A percentile compares a stretch with the other conserved stretches of the same genome.
Conservation (phyloP, 2,329 filamentous ascomycete genomes). For the Aspergillus transmontanensis region DNA sequence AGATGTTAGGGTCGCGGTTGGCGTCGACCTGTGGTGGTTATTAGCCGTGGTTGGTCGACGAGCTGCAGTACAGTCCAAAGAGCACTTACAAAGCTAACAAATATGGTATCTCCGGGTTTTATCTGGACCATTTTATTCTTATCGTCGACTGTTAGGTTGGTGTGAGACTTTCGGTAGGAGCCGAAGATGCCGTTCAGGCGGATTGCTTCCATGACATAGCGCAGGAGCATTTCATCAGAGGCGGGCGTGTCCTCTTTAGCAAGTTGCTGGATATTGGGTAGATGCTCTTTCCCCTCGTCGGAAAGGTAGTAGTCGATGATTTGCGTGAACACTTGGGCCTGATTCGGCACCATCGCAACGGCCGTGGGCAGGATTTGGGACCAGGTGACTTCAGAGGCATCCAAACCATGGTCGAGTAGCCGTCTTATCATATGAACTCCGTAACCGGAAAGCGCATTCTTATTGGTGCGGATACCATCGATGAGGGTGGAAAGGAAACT, state of each 20-base stretch:
- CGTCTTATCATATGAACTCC: conserved; percentile 68
- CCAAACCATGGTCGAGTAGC: conserved; percentile 65
- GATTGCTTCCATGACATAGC: conserved; percentile 72
- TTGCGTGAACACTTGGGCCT: conserved; percentile 72
- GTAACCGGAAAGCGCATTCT: conserved; percentile 62
- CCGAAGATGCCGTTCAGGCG: conserved; percentile 67
- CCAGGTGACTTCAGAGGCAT: conserved; percentile 68
- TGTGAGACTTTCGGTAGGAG: conserved; percentile 60
- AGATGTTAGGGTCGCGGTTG: conserved; percentile 59
- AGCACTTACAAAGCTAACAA: conserved; percentile 62
- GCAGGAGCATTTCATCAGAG: conserved; percentile 65
- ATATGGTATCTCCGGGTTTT: conserved; percentile 61
- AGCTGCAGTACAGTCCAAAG: conserved; percentile 62
- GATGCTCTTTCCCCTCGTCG: conserved; percentile 57
- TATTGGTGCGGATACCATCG: conserved; percentile 52
- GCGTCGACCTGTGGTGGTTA: conserved; percentile 48
- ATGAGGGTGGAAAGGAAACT: conserved; percentile 58
- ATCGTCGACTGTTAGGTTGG: conserved; percentile 55
- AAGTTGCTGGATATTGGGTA: conserved; percentile 64
- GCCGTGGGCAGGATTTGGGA: conserved; percentile 70
- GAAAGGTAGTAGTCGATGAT: conserved; percentile 73
- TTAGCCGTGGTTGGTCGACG: conserved; percentile 29
- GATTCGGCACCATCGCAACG: conserved; percentile 68
- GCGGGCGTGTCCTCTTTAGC: conserved; percentile 59
- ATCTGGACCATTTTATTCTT: conserved; percentile 53